Evolutionary conservation across 2,329 filamentous ascomycete genomes (phyloP), one percentile per base, ranked within the genome.

Genomic region (Zasmidium cellare): DNA sequence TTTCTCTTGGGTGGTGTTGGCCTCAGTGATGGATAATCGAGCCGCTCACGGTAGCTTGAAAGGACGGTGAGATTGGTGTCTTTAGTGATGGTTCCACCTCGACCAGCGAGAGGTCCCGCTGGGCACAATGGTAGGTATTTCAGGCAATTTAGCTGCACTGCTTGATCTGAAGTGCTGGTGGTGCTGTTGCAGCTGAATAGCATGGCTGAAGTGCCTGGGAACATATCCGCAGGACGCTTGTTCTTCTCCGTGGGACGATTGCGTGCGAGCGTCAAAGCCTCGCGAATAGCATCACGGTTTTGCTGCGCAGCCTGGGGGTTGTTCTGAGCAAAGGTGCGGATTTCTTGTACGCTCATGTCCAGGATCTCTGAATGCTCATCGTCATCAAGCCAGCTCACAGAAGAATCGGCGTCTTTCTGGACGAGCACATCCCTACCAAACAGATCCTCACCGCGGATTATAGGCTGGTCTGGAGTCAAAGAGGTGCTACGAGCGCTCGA

Each of bases 101-200:
- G 35, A 22, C 31, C 44, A 3, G 45, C 19, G 19, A 16, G 46
- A 23, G 51, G 25, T 31, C 51, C n/a, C 9, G 24, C 28, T 16
- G 65, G 58, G 23, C 57, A 56, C 18, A 68, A 54, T 24, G 66
- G 66, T 18, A 68, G 57, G 44, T 67, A 68, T 35, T 57, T 51
- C 22, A 64, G 48, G 12, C 55, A 11, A 28, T 28, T 28, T 48
- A 16, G 47, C 46, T 35, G 52, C 31, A 24, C 19, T 24, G 14
- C 20, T 12, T 14, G 16, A 9, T 52, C 50, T 3, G 50, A 25
- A 35, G 50, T 9, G 31, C 50, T 24, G 20, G 50, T 44, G 35
- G 48, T 46, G 16, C 28, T 46, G 12, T 59, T 55, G 31, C 41
- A 53, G 45, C 47, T 60, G 55, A 66, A 62, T 14, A 68, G 56